Base-by-base conservation (phyloP, 139 green algal genomes). In the Chlamydomonas schloesseri region DNA sequence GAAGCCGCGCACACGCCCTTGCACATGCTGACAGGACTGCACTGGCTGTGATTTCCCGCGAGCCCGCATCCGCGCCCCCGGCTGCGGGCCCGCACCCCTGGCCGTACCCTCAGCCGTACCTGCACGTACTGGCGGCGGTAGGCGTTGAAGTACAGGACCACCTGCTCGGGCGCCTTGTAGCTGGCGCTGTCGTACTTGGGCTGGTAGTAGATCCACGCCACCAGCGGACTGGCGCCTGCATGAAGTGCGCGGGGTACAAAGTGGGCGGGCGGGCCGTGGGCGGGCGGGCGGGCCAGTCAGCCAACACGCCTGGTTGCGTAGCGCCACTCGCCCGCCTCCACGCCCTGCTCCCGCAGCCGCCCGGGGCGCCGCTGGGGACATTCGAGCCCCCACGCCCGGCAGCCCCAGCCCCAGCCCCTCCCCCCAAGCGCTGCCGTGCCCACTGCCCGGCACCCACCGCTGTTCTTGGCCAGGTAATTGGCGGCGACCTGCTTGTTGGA, bases 141-240 rank as follows among this genome's bases (percentile, higher is more conserved):
- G 8, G 15, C 31, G 60, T 50, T 47, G 65, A 76, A 76, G 34
- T 84, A 68, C 65, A 84, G 9, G 11, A 34, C 4, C 11, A 76
- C n/a, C 60, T 55, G 46, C 64, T 75, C 78, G 11, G 78, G 31
- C 18, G 20, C 29, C 13, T 50, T 10, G 60, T 83, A 73, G 26
- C 23, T 10, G 28, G 64, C 29, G 36, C 4, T 13, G 29, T 64
- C 67, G 47, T 80, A 79, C 23, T 34, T 47, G n/a, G 64, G 53
- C 10, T 53, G 47, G 76, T 82, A 89, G 42, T 47, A 46, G 15
- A 89, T 68, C 85, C 85, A 89, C 0, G 85, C 85, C 9, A 89
- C 74, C 29, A 77, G 29, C 6, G 85, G 85, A 8, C 3, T 11
- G 37, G 37, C 8, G 36, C 3, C 76, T 83, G 76, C 18, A 1